Conservation (phyloP, 805 yeast species). For the Dipodascus geniculatus region DNA sequence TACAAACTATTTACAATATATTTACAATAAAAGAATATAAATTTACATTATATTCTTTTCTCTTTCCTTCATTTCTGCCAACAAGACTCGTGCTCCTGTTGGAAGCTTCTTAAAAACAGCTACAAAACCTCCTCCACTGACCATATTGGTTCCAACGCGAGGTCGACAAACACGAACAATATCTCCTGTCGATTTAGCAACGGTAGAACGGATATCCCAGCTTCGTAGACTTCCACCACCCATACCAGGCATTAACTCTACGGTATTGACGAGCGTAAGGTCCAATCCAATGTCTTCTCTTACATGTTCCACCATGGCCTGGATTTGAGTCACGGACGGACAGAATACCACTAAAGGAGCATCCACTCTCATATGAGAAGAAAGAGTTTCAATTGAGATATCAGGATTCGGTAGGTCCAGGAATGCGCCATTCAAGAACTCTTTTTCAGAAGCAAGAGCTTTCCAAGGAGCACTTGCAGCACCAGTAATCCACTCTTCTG, state of each 20-base stretch:
- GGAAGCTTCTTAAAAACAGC: slow-evolving; percentile 25
- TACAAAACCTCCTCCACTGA: slow-evolving; percentile 41
- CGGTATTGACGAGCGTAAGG: slow-evolving; percentile 29
- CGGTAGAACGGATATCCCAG: slow-evolving; percentile 37
- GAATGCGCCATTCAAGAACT: slow-evolving; percentile 32
- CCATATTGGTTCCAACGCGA: slow-evolving; percentile 34
- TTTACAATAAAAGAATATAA: too few relatives aligned
- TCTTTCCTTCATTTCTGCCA: background rate
- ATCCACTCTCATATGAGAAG: slow-evolving; percentile 29
- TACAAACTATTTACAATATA: too few relatives aligned
- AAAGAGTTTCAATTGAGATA: slow-evolving; percentile 25
- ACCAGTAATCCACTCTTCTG: slow-evolving; percentile 29
- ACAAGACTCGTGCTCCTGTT: background rate
- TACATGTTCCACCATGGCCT: slow-evolving; percentile 29
- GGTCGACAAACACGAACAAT: slow-evolving; percentile 38
- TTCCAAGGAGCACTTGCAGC: slow-evolving; percentile 19
- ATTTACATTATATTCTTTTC: too few relatives aligned
- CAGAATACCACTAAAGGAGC: slow-evolving; percentile 35
- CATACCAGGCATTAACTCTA: slow-evolving; percentile 36
- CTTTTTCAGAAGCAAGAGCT: slow-evolving; percentile 11
- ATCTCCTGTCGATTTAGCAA: slow-evolving; percentile 31
- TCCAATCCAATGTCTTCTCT: slow-evolving; percentile 23
- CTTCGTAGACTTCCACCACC: slow-evolving; percentile 38
- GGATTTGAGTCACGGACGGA: slow-evolving; percentile 38
- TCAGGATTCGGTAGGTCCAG: slow-evolving; percentile 37